Conservation (phyloP, 208 protist genomes). For the Trypanosoma melophagium region DNA sequence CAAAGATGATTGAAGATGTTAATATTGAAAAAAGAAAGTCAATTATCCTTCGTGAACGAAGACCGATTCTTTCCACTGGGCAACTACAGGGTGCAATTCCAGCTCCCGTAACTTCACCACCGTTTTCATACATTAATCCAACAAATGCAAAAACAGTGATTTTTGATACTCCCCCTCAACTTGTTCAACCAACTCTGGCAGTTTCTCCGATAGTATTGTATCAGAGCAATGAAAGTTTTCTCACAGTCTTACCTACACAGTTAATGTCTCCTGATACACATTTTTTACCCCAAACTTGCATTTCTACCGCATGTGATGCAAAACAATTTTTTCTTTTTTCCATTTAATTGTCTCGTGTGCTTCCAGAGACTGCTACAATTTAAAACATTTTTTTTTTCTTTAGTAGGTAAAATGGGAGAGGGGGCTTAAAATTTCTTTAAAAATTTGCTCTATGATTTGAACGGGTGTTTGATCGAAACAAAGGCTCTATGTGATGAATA, state of each 20-base stretch:
- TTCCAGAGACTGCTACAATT: not conserved
- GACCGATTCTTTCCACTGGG: not conserved
- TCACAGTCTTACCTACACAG: not conserved
- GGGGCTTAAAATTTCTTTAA: no score
- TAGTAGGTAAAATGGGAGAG: not conserved
- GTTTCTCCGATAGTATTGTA: constrained; percentile 18
- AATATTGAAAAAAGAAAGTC: constrained; percentile 26
- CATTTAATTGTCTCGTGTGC: constrained; percentile 1
- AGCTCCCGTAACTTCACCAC: not conserved
- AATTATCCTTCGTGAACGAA: constrained; percentile 23
- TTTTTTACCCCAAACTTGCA: constrained; percentile 8
- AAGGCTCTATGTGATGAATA: no score
- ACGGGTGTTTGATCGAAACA: no score
- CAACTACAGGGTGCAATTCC: not conserved
- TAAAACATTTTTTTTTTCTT: not conserved
- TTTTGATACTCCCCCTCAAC: constrained; percentile 10
- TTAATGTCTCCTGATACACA: constrained; percentile 2
- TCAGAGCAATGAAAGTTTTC: constrained; percentile 15
- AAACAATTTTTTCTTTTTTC: constrained; percentile 10
- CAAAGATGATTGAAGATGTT: constrained; percentile 27
- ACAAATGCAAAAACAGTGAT: constrained; percentile 8
- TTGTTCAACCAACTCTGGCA: constrained; percentile 7
- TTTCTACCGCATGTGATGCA: not conserved
- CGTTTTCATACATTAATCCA: constrained; percentile 5
- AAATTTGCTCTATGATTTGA: no score